Conservation (phyloP, 495 filamentous ascomycete genomes). For the Trichoderma erinaceum region DNA sequence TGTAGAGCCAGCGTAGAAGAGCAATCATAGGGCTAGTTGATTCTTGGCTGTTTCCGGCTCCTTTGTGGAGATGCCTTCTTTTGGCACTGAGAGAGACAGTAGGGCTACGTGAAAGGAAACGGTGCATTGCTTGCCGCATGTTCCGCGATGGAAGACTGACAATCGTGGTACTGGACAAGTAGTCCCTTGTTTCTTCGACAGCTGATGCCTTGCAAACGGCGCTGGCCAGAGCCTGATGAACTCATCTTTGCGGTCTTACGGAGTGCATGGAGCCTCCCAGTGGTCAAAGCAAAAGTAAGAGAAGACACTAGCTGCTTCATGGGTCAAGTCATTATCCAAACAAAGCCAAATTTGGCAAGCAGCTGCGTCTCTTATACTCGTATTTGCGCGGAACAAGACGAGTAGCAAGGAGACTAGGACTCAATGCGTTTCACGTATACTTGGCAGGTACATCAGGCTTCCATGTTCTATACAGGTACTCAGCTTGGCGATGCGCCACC, state of each 20-base stretch:
- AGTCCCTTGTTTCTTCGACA: too few relatives aligned
- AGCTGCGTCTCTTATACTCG: background rate
- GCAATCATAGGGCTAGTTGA: background rate
- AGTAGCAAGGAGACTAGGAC: background rate
- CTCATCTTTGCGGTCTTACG: too few relatives aligned
- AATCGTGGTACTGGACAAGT: too few relatives aligned
- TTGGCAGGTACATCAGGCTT: background rate
- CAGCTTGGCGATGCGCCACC: constrained; percentile 8
- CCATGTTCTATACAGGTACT: background rate
- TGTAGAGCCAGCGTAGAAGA: background rate
- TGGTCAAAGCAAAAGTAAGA: too few relatives aligned
- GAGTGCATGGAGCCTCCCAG: too few relatives aligned
- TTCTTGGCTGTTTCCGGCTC: background rate
- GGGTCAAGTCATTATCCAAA: background rate
- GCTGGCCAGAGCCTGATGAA: too few relatives aligned
- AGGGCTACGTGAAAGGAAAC: too few relatives aligned
- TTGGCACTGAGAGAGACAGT: constrained; percentile 7
- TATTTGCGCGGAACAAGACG: background rate
- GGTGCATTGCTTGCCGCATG: too few relatives aligned
- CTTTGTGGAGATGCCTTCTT: background rate
- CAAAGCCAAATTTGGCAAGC: too few relatives aligned
- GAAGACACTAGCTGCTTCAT: background rate
- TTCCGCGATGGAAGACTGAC: too few relatives aligned
- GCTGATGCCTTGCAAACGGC: too few relatives aligned
- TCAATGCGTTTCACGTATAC: background rate